These are phyloP conservation scores for Helicocarpus griseus DNA, from an alignment of 2,329 filamentous ascomycete species.

Conservation along the genomic window DNA sequence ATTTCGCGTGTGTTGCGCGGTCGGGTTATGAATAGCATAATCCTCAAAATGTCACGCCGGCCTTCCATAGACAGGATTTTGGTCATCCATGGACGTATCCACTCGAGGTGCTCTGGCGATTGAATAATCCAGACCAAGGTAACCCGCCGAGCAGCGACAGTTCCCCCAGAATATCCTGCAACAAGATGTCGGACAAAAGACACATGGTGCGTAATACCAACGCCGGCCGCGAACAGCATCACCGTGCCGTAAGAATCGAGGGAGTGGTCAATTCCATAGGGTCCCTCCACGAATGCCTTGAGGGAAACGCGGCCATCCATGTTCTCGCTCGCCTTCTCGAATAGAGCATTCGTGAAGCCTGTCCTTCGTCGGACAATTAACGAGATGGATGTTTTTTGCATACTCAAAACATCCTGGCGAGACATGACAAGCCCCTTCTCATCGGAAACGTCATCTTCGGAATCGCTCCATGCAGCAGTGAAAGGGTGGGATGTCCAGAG, in stretches of 20 bases:
- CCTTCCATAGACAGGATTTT: constrained; percentile 68
- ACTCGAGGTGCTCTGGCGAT: constrained; percentile 79
- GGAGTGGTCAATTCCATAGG: constrained; percentile 73
- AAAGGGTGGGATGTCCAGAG: constrained; percentile 70
- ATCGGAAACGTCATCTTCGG: constrained; percentile 37
- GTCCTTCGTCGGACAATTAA: constrained; percentile 82
- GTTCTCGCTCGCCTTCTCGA: constrained; percentile 52
- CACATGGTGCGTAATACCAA: constrained; percentile 91
- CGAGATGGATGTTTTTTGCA: constrained; percentile 50
- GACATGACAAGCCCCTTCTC: constrained; percentile 37
- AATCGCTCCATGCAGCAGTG: constrained; percentile 64
- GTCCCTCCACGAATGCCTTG: constrained; percentile 74
- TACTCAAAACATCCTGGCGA: constrained; percentile 42
- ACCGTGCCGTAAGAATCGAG: constrained; percentile 88
- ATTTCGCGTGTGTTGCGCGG: constrained; percentile 78
- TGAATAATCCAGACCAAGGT: constrained; percentile 90
- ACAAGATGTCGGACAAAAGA: constrained; percentile 75
- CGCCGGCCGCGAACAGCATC: constrained; percentile 82
- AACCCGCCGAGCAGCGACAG: constrained; percentile 69
- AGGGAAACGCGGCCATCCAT: constrained; percentile 50
- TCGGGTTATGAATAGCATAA: constrained; percentile 83
- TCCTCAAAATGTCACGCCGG: constrained; percentile 70
- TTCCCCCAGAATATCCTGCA: constrained; percentile 57
- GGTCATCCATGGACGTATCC: constrained; percentile 82
- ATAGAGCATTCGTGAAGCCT: constrained; percentile 78